Conservation (phyloP, 257 asterid genomes). For the Leonotis leonurus region DNA sequence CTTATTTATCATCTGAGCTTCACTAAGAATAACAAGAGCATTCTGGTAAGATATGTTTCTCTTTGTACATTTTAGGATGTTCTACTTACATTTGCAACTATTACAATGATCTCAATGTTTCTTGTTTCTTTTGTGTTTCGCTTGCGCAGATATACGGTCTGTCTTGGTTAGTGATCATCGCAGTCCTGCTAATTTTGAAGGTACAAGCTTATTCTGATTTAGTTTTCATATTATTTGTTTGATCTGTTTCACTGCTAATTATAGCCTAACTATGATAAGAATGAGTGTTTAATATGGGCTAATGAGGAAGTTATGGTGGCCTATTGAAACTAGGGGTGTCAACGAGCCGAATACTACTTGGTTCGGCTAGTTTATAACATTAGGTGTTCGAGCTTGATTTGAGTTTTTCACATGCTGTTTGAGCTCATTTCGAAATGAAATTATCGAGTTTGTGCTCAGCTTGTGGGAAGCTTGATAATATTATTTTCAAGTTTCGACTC, state of each 20-base stretch:
- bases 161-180: constrained; percentile 78
- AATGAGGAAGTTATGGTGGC: background rate
- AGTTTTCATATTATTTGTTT: background rate
- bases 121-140: too few relatives aligned
- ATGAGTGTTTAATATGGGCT: background rate
- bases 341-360: too few relatives aligned
- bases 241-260: background rate
- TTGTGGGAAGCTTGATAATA: too few relatives aligned
- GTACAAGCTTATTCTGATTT: constrained; percentile 24
- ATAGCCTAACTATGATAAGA: background rate
- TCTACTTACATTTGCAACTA: background rate
- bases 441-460: too few relatives aligned
- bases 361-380: too few relatives aligned
- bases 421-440: too few relatives aligned
- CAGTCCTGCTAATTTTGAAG: constrained; percentile 57
- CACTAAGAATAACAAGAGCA: constrained; percentile 28
- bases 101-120: background rate
- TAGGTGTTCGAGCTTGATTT: too few relatives aligned
- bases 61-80: background rate
- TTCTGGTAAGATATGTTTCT: constrained; percentile 49
- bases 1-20: constrained; percentile 82
- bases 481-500: too few relatives aligned
- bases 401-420: too few relatives aligned
- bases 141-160: constrained; percentile 64
- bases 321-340: too few relatives aligned